phyloP scores from a whole-genome alignment of 1,284 basidiomycete species.

The Pseudozyma pruni region DNA sequence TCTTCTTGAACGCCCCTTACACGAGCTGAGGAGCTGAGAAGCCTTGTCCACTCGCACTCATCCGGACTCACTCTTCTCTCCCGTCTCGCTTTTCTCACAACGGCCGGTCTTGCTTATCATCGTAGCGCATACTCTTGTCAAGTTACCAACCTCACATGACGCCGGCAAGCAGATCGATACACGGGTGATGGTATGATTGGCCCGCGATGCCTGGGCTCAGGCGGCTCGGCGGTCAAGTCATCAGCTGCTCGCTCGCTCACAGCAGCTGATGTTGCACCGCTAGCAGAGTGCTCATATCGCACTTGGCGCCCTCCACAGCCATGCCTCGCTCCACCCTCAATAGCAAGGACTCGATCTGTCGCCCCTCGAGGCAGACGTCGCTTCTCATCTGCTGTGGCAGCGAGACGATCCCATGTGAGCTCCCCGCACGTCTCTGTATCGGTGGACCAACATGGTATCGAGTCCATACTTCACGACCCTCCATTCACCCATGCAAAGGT shows the following conservation, averaged over 20 bases:
- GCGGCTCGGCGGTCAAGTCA: conserved; percentile 23
- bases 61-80: too few relatives aligned
- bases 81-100: too few relatives aligned
- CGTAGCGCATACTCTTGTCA: background rate
- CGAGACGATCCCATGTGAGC: background rate
- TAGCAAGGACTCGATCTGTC: background rate
- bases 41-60: too few relatives aligned
- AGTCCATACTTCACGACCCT: conserved; percentile 17
- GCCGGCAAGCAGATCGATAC: conserved; percentile 3
- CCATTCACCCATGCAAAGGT: conserved; percentile 19
- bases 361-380: background rate
- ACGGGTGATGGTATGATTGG: conserved; percentile 46
- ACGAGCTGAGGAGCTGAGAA: too few relatives aligned
- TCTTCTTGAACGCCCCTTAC: too few relatives aligned
- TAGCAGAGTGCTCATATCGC: conserved; percentile 39
- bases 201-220: conserved; percentile 32
- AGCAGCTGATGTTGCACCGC: conserved; percentile 1
- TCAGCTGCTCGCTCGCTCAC: conserved; percentile 14
- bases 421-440: conserved; percentile 8
- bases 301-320: conserved; percentile 17
- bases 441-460: conserved; percentile 18
- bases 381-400: conserved; percentile 6
- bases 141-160: conserved; percentile 12
- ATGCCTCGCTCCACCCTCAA: background rate
- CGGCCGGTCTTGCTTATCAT: too few relatives aligned